phyloP scores from a whole-genome alignment of 202 grass and related monocot species.

The Panicum hallii region DNA sequence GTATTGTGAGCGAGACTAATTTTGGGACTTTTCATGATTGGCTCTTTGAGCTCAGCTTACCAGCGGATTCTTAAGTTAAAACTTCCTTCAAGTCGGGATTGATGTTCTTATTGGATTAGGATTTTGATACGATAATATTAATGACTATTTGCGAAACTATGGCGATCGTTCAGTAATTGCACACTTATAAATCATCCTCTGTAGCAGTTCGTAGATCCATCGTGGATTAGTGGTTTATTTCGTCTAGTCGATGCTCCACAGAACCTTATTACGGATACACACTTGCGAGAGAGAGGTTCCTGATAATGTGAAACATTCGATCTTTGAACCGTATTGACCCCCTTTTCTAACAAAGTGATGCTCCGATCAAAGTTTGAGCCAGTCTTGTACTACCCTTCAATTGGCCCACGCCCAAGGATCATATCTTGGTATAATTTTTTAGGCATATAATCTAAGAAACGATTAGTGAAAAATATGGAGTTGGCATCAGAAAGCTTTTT shows the following conservation, averaged over 20 bases:
- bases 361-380: neutral
- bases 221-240: neutral
- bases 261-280: neutral
- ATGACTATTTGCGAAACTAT: neutral
- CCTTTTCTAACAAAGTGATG: neutral
- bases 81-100: neutral
- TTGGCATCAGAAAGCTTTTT: neutral
- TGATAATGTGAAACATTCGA: neutral
- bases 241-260: neutral
- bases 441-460: neutral
- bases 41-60: neutral
- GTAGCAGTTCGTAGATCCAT: neutral
- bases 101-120: neutral
- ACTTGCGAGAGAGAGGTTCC: neutral
- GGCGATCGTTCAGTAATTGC: neutral
- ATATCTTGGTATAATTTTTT: neutral
- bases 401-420: neutral
- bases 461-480: neutral
- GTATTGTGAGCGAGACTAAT: neutral
- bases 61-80: neutral
- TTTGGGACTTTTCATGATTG: neutral
- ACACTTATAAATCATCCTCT: neutral
- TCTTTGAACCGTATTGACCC: neutral
- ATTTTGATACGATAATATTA: neutral
- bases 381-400: neutral